These are phyloP conservation scores for Alternaria triticimaculans DNA, from an alignment of 2,329 filamentous ascomycete genomes.

Conservation along the genomic window DNA sequence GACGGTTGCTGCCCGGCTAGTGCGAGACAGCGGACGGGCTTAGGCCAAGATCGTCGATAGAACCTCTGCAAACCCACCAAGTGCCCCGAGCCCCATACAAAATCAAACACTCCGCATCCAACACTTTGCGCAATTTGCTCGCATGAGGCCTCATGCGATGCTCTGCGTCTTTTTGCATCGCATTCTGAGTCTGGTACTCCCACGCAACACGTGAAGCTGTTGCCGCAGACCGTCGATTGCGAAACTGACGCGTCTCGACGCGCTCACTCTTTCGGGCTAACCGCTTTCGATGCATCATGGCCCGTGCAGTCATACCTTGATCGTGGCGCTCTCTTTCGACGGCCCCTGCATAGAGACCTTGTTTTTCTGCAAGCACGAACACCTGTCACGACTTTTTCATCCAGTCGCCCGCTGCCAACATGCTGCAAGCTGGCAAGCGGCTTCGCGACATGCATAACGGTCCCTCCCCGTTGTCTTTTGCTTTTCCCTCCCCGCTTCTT, in stretches of 20 bases:
- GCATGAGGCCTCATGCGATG: background rate
- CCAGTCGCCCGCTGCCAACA: constrained; percentile 24
- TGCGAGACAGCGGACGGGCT: constrained; percentile 13
- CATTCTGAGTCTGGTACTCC: constrained; percentile 7
- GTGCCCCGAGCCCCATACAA: constrained; percentile 8
- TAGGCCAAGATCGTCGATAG: constrained; percentile 18
- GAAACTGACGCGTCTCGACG: constrained; percentile 29
- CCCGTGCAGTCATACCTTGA: constrained; percentile 16
- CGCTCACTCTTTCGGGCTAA: constrained; percentile 16
- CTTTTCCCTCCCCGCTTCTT: constrained; percentile 16
- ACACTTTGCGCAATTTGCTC: constrained; percentile 1
- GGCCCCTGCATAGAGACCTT: constrained; percentile 30
- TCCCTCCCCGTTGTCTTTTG: constrained; percentile 11
- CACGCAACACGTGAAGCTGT: constrained; percentile 10
- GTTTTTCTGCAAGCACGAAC: constrained; percentile 29
- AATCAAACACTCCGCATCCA: constrained; percentile 10
- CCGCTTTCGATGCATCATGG: constrained; percentile 5
- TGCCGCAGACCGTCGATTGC: constrained; percentile 13
- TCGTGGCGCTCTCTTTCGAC: constrained; percentile 1
- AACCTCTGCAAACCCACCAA: constrained; percentile 16
- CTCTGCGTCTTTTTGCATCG: constrained; percentile 5
- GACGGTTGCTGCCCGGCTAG: constrained; percentile 19
- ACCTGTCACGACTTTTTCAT: constrained; percentile 35
- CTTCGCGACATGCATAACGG: constrained; percentile 8
- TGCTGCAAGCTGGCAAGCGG: constrained; percentile 6